Evolutionary conservation across 805 yeast genomes (phyloP).

Genomic region (Kluyveromyces siamensis): DNA sequence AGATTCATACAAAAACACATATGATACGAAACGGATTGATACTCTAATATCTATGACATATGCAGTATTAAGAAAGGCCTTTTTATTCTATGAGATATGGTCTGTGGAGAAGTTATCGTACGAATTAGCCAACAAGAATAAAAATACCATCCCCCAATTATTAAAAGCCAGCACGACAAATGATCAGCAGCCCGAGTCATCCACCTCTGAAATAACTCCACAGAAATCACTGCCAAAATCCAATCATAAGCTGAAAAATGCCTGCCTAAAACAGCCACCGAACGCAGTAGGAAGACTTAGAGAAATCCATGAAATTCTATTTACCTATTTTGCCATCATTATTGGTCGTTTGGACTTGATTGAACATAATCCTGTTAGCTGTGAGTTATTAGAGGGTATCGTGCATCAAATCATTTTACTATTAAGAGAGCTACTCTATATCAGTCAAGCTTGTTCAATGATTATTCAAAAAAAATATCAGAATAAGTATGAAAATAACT

Average conservation of each 20-base stretch:
- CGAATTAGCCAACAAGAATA: constrained; percentile 18
- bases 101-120: constrained; percentile 48
- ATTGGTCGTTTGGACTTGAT: constrained; percentile 72
- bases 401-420: constrained; percentile 61
- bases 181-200: neutral
- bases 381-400: constrained; percentile 55
- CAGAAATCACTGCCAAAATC: neutral
- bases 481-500: constrained; percentile 20
- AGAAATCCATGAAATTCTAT: constrained; percentile 52
- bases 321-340: constrained; percentile 54
- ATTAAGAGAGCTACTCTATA: constrained; percentile 52
- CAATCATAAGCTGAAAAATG: constrained; percentile 12
- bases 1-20: constrained; percentile 60
- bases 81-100: constrained; percentile 64
- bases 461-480: constrained; percentile 25
- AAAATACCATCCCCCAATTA: neutral
- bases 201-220: neutral
- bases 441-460: constrained; percentile 41
- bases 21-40: constrained; percentile 48
- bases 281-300: constrained; percentile 51
- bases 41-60: constrained; percentile 54
- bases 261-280: constrained; percentile 47
- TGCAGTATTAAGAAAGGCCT: constrained; percentile 58
- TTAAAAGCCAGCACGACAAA: neutral
- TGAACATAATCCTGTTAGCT: constrained; percentile 63